A percentile compares a stretch with the other conserved stretches of the same genome.
Evolutionary conservation across 2,329 filamentous ascomycete species (phyloP).

Genomic region (Alternaria arbusti): DNA sequence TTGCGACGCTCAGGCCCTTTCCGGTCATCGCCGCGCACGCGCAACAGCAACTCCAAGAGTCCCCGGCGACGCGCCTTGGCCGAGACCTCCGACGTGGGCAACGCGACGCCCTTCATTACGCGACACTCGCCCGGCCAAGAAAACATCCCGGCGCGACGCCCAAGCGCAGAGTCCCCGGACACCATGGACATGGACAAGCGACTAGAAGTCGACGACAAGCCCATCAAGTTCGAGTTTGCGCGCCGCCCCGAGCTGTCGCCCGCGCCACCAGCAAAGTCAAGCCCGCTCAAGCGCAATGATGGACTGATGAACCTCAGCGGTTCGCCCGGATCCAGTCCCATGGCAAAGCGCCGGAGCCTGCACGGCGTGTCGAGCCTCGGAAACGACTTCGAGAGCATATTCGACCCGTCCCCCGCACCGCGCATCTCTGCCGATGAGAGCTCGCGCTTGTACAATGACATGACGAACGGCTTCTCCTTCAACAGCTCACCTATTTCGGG

Average conservation of each 20-base stretch:
- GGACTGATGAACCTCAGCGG: constrained; percentile 87
- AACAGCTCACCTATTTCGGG: constrained; percentile 42
- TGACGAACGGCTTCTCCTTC: constrained; percentile 42
- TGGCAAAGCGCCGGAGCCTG: constrained; percentile 87
- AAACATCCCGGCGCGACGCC: constrained; percentile 44
- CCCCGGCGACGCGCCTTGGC: constrained; percentile 75
- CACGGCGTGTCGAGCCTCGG: constrained; percentile 71
- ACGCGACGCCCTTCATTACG: constrained; percentile 63
- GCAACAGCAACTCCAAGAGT: constrained; percentile 72
- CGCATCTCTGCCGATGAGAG: constrained; percentile 28
- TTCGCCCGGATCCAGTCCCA: constrained; percentile 78
- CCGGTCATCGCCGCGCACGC: constrained; percentile 67
- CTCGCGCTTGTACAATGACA: constrained; percentile 35
- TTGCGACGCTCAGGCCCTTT: constrained; percentile 57
- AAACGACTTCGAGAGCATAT: constrained; percentile 73
- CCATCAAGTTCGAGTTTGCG: constrained; percentile 56
- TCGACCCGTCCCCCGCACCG: constrained; percentile 62
- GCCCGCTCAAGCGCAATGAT: constrained; percentile 91
- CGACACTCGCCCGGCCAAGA: constrained; percentile 58
- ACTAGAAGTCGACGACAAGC: constrained; percentile 51
- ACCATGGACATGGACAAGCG: constrained; percentile 51
- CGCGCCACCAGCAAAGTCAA: constrained; percentile 67
- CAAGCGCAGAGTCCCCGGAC: constrained; percentile 32
- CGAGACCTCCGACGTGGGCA: constrained; percentile 73
- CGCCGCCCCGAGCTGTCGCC: constrained; percentile 36